Evolutionary conservation across 768 basidiomycete species (phyloP).

Genomic region (Amanita thiersii): DNA sequence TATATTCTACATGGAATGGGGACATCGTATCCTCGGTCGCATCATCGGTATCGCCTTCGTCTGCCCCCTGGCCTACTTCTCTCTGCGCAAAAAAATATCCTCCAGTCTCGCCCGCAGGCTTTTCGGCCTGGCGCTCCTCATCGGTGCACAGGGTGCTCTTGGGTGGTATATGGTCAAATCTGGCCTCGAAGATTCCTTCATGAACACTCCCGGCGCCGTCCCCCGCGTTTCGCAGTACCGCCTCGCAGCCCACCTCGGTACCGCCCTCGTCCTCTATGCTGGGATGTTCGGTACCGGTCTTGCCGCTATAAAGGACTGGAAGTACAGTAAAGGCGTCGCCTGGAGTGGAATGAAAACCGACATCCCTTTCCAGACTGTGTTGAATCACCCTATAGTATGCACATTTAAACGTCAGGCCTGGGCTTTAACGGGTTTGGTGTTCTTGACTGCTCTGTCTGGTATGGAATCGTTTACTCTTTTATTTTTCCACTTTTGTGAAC

Average conservation of each 20-base stretch:
- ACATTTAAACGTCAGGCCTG: slow-evolving; percentile 53
- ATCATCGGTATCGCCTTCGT: slow-evolving; percentile 79
- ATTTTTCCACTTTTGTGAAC: not conserved
- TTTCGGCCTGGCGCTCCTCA: slow-evolving; percentile 64
- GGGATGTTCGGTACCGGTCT: slow-evolving; percentile 87
- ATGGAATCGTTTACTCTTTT: slow-evolving; percentile 13
- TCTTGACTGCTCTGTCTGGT: slow-evolving; percentile 92
- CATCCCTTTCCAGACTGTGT: slow-evolving; percentile 30
- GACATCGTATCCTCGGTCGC: slow-evolving; percentile 88
- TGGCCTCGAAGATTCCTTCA: slow-evolving; percentile 76
- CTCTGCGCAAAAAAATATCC: slow-evolving; percentile 60
- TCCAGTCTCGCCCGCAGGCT: slow-evolving; percentile 55
- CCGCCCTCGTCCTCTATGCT: slow-evolving; percentile 85
- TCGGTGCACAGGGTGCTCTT: slow-evolving; percentile 85
- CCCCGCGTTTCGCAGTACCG: slow-evolving; percentile 97
- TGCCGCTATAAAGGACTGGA: slow-evolving; percentile 71
- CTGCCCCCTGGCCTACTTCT: slow-evolving; percentile 77
- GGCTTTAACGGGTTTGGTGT: slow-evolving; percentile 68
- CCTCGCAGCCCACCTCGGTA: slow-evolving; percentile 88
- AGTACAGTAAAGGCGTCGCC: slow-evolving; percentile 44
- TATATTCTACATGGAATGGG: slow-evolving; percentile 99
- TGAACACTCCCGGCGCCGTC: slow-evolving; percentile 75
- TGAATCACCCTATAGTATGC: slow-evolving; percentile 49
- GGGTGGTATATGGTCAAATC: slow-evolving; percentile 99
- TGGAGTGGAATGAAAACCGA: slow-evolving; percentile 49